Conservation (phyloP, 305 asterid species). For the Ajuga reptans region DNA sequence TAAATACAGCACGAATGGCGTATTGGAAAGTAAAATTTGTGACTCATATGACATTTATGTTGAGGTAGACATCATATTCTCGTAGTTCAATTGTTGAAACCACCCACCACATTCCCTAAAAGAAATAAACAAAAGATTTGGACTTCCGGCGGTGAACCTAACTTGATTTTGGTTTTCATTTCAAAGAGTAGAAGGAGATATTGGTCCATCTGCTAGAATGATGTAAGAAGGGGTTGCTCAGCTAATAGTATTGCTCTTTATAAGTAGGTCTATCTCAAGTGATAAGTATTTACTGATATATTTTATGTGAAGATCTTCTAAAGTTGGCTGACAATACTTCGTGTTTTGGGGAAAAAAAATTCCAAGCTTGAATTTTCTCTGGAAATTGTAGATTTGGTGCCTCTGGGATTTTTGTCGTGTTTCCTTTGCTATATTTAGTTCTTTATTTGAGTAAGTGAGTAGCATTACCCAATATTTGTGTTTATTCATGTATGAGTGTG, state of each 20-base stretch:
- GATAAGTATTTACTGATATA: not conserved
- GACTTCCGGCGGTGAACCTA: constrained; percentile 6
- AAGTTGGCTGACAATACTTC: not conserved
- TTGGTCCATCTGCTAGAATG: constrained; percentile 63
- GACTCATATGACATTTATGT: constrained; percentile 67
- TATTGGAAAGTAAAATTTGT: constrained; percentile 55
- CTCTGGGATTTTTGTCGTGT: no score
- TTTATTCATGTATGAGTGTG: no score
- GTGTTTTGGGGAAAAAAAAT: not conserved
- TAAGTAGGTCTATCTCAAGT: not conserved
- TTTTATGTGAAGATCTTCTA: not conserved
- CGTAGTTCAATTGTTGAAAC: not conserved
- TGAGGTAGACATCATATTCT: constrained; percentile 33
- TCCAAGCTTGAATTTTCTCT: no score
- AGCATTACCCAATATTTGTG: no score
- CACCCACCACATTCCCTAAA: no score
- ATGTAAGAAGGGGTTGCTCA: constrained; percentile 65
- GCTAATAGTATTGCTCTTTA: not conserved
- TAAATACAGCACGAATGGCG: constrained; percentile 46
- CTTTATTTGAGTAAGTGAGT: no score
- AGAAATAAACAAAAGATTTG: not conserved
- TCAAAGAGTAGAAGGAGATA: constrained; percentile 67
- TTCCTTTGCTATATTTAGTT: no score
- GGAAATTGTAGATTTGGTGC: no score
- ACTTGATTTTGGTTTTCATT: constrained; percentile 17